Evolutionary conservation across 306 rosid species (phyloP), one percentile per base, ranked within the genome.

Genomic region (Trifolium dubium): DNA sequence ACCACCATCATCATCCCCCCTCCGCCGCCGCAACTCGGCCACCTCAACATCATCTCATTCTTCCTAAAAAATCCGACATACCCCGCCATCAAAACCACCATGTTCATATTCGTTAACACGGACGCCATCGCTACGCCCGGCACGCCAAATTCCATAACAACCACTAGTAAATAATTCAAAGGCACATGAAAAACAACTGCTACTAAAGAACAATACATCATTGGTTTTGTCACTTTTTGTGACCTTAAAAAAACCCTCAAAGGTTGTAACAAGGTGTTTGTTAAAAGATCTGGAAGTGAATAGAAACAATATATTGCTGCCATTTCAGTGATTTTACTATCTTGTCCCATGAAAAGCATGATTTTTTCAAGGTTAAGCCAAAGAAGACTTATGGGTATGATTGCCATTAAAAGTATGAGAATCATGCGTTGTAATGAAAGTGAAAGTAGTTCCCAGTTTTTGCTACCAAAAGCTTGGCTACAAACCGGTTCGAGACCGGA

Each of bases 401-500:
- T 56, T 5, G 97, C 97, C 34, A 85, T 28, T 13, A 89, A 40
- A 29, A 94, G 95, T 62, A 94, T 89, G 8, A 89, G 53, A 75
- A 94, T 83, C 99, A 94, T 94, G 23, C 97, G 82, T 40, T 94
- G 97, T 1, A 94, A 86, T 13, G 97, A 91, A 5, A 86, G 84
- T 1, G 87, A 73, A 1, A 92, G 95, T 0, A 92, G 91, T 11
- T 88, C 93, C 88, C 90, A 86, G 63, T 94, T 94, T 65, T 86
- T 87, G 86, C 86, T 73, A 0, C 99, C 99, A 39, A 74, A 88
- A 46, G 99, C 99, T 77, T 94, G 99, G 82, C 89, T 82, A 61
- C 99, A 94, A 1, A 91, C 90, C 0, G 99, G 96, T 43, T 94
- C 99, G 0, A 94, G 96, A 17, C 99, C 99, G 1, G 99, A 82